These are phyloP conservation scores for Petunia hybrid DNA, from an alignment of 305 asterid genomes.

Conservation along the genomic window DNA sequence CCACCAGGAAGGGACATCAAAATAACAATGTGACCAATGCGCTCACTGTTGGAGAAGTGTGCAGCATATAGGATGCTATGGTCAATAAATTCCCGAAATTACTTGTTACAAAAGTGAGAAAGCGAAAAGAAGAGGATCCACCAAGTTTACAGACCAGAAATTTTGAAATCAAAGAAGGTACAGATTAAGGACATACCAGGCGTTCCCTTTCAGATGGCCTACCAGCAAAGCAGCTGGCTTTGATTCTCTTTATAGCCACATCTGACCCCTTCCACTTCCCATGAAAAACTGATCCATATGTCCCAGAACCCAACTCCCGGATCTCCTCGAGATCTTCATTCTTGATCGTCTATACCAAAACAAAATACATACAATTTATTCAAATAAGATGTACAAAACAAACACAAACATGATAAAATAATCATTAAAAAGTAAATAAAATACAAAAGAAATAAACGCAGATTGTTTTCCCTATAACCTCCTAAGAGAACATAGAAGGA, in stretches of 20 bases:
- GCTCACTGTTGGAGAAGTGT: not conserved
- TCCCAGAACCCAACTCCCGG: slow-evolving; percentile 95
- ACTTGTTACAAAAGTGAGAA: not conserved
- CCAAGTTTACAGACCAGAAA: slow-evolving; percentile 7
- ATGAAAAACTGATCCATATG: slow-evolving; percentile 93
- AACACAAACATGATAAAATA: slow-evolving; percentile 1
- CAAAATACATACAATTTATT: not conserved
- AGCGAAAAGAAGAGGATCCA: not conserved
- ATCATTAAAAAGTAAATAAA: slow-evolving; percentile 21
- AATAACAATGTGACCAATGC: not conserved
- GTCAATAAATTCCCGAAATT: not conserved
- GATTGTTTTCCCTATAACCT: slow-evolving; percentile 19
- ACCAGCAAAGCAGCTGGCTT: slow-evolving; percentile 97
- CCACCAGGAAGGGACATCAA: too few species aligned
- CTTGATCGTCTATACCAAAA: slow-evolving; percentile 66
- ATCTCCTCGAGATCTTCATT: slow-evolving; percentile 98
- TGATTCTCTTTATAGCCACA: slow-evolving; percentile 95
- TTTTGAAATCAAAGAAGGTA: not conserved
- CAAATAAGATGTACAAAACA: slow-evolving; percentile 6
- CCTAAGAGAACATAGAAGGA: not conserved
- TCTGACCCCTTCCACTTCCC: slow-evolving; percentile 99
- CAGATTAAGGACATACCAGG: slow-evolving; percentile 56
- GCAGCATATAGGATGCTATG: not conserved
- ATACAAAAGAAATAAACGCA: slow-evolving; percentile 32
- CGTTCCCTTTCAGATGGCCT: slow-evolving; percentile 99